Base-by-base conservation (phyloP, 2,329 filamentous ascomycete species). In the Aspergillus novofumigatus region DNA sequence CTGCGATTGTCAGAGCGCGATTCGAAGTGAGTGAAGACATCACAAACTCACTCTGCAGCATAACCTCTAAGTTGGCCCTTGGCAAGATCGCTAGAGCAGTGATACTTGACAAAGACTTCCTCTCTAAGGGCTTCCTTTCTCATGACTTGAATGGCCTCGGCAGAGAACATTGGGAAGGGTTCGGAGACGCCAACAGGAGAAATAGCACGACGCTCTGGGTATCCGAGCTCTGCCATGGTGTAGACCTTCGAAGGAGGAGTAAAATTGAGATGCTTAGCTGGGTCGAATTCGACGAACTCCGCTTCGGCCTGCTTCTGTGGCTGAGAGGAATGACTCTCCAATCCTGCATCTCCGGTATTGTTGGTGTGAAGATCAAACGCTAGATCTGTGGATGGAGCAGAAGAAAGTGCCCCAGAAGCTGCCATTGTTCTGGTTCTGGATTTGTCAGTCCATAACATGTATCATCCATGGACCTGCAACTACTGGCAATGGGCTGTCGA, bases 141-240 rank as follows among this genome's bases (percentile, higher is more conserved):
- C 80, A 89, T 87, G 52, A 81, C 78, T 65, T 81, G 72, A 52
- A 89, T 78, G 1, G 86, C 85, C 49, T 86, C 83, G 32, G 78
- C 66, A 10, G 82, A 83, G 71, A 89, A 89, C 25, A 89, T 77
- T 3, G 78, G 77, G 68, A 89, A 89, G 0, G 86, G 85, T 57
- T 87, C 82, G 0, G 85, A 86, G 52, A 87, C 85, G 11, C 85
- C 86, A 51, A 85, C 76, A 1, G 80, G 80, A 1, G 86, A 89
- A 26, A 89, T 78, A 4, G 85, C 86, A 51, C 75, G 77, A 55
- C 78, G 77, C 38, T 83, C 77, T 2, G 77, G 67, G 44, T 83
- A 81, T 1, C 82, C 84, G 52, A 88, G 75, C 32, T 88, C 85
- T 63, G 81, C 78, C 85, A 88, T 88, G 20, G 77, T 82, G 63